Conservation (phyloP, 2,329 filamentous ascomycete species). For the Colletotrichum chlorophyti region DNA sequence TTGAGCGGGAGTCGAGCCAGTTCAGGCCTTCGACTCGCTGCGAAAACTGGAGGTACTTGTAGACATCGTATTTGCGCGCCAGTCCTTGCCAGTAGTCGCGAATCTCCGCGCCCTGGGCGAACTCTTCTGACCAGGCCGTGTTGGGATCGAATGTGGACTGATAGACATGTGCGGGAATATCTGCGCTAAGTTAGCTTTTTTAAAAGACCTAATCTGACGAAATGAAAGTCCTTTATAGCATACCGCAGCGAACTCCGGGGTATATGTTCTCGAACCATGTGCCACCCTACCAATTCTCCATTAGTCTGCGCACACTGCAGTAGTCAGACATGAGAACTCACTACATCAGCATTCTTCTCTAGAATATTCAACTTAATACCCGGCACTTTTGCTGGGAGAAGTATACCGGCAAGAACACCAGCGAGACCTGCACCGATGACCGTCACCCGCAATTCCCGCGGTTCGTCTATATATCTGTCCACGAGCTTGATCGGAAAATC, state of each 20-base stretch:
- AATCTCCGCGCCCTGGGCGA: slow-evolving; percentile 72
- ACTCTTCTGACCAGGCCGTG: slow-evolving; percentile 72
- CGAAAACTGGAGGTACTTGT: slow-evolving; percentile 61
- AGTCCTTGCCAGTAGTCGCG: slow-evolving; percentile 69
- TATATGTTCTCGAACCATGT: slow-evolving; percentile 65
- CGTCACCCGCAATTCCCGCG: slow-evolving; percentile 57
- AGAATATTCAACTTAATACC: slow-evolving; percentile 69
- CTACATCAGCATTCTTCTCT: slow-evolving; percentile 73
- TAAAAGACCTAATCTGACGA: too few species aligned
- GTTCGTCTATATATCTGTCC: slow-evolving; percentile 52
- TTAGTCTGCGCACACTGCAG: too few species aligned
- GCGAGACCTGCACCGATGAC: slow-evolving; percentile 70
- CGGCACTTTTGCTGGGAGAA: slow-evolving; percentile 74
- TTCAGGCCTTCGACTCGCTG: slow-evolving; percentile 61
- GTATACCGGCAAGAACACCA: slow-evolving; percentile 68
- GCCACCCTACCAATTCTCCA: slow-evolving; percentile 45
- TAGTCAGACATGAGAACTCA: too few species aligned
- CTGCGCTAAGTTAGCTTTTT: too few species aligned
- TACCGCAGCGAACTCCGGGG: slow-evolving; percentile 71
- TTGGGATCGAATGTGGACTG: slow-evolving; percentile 74
- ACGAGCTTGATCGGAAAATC: slow-evolving; percentile 35
- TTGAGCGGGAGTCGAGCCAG: slow-evolving; percentile 59
- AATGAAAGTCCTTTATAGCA: too few species aligned
- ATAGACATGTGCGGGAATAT: slow-evolving; percentile 73
- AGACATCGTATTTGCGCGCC: slow-evolving; percentile 69